A percentile compares a stretch with the other conserved stretches of the same genome.
These are phyloP conservation scores for Septoria linicola DNA, from an alignment of 2,329 filamentous ascomycete genomes.

Conservation along the genomic window DNA sequence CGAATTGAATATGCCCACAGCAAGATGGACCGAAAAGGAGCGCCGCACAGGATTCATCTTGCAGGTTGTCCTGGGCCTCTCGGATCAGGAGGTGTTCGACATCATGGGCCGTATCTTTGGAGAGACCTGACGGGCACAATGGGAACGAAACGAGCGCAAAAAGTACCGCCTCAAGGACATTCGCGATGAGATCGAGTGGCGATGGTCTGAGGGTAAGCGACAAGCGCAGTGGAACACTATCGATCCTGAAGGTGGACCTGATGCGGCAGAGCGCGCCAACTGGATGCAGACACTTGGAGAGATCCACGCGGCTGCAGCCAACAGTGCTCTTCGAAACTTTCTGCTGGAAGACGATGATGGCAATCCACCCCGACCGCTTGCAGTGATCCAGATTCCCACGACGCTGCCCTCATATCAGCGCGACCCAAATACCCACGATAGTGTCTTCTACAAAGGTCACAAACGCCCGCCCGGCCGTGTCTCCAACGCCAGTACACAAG, in stretches of 20 bases:
- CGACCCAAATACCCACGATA: too few relatives aligned
- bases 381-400: too few relatives aligned
- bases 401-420: too few relatives aligned
- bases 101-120: conserved; percentile 6
- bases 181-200: conserved; percentile 1
- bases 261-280: neutral
- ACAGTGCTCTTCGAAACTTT: neutral
- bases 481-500: neutral
- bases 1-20: neutral
- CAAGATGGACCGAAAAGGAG: neutral
- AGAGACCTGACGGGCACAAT: neutral
- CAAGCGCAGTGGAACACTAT: neutral
- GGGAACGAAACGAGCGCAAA: neutral
- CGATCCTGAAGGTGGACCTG: neutral
- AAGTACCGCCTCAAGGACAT: conserved; percentile 1
- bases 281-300: neutral
- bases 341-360: too few relatives aligned
- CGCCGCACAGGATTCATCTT: conserved; percentile 1
- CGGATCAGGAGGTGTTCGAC: neutral
- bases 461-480: too few relatives aligned
- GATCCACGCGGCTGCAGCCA: neutral
- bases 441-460: too few relatives aligned
- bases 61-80: neutral
- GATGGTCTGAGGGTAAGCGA: neutral
- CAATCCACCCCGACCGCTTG: too few relatives aligned